Conservation (phyloP, 257 asterid genomes). For the Jacaranda copaia region DNA sequence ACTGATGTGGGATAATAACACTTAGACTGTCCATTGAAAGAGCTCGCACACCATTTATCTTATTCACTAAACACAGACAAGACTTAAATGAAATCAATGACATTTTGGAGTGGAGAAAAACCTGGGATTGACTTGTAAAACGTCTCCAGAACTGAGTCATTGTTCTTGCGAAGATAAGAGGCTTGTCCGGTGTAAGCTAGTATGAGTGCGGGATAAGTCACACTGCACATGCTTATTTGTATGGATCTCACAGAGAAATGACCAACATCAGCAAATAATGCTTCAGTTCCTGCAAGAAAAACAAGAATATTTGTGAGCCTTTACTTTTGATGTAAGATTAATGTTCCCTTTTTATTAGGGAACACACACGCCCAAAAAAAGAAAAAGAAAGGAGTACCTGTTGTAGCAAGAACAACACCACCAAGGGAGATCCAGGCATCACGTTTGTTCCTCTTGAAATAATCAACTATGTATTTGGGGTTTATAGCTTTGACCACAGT, state of each 20-base stretch:
- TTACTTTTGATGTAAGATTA: too few species aligned
- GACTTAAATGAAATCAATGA: background rate
- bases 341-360: too few species aligned
- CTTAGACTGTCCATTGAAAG: too few species aligned
- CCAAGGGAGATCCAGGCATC: constrained; percentile 74
- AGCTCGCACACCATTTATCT: too few species aligned
- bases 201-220: constrained; percentile 55
- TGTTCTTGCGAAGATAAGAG: constrained; percentile 54
- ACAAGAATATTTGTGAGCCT: too few species aligned
- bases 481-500: constrained; percentile 54
- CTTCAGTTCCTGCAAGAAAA: constrained; percentile 60
- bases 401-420: constrained; percentile 58
- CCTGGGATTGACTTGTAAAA: constrained; percentile 69
- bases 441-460: constrained; percentile 53
- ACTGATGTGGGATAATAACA: too few species aligned
- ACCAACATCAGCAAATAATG: constrained; percentile 74
- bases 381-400: constrained; percentile 47
- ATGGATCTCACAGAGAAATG: constrained; percentile 66
- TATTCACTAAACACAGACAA: too few species aligned
- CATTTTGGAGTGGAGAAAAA: background rate
- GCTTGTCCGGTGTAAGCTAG: constrained; percentile 66
- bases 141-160: constrained; percentile 32
- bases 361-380: too few species aligned
- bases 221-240: constrained; percentile 57
- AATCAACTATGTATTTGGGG: constrained; percentile 53